Conservation (phyloP, 164 flowering plant species). For the Platanus orientalis region DNA sequence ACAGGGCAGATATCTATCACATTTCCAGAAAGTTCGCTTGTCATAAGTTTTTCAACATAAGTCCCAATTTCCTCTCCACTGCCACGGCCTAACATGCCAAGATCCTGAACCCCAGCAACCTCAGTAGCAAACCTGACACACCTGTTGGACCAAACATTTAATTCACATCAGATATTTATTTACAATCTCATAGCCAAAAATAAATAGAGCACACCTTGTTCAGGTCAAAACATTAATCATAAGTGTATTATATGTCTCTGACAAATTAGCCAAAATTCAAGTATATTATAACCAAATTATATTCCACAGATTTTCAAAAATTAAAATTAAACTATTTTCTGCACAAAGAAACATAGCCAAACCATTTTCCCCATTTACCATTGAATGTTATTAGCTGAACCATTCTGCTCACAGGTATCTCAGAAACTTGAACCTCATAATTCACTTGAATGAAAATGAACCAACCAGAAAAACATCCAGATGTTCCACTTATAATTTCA, state of each 20-base stretch:
- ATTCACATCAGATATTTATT: constrained; percentile 8
- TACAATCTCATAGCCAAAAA: too few relatives aligned
- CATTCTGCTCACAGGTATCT: not conserved
- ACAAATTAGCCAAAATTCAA: not conserved
- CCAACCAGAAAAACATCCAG: too few relatives aligned
- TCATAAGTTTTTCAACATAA: constrained; percentile 95
- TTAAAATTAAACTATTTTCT: not conserved
- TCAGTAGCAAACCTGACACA: constrained; percentile 99
- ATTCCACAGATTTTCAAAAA: not conserved
- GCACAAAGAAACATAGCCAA: not conserved
- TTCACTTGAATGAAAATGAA: not conserved
- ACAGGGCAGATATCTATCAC: constrained; percentile 99
- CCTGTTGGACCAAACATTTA: constrained; percentile 36
- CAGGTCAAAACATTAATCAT: too few relatives aligned
- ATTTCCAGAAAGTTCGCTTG: constrained; percentile 98
- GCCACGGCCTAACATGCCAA: constrained; percentile 99
- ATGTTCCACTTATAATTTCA: too few relatives aligned
- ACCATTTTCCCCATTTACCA: not conserved
- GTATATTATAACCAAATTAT: not conserved
- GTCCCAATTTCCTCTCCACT: constrained; percentile 99
- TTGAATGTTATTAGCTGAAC: too few relatives aligned
- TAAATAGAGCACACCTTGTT: too few relatives aligned
- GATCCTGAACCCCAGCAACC: constrained; percentile 97
- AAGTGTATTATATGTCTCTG: too few relatives aligned
- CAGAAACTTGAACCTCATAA: not conserved